phyloP scores from a whole-genome alignment of 1,284 basidiomycete genomes.

The Peniophora sp. region DNA sequence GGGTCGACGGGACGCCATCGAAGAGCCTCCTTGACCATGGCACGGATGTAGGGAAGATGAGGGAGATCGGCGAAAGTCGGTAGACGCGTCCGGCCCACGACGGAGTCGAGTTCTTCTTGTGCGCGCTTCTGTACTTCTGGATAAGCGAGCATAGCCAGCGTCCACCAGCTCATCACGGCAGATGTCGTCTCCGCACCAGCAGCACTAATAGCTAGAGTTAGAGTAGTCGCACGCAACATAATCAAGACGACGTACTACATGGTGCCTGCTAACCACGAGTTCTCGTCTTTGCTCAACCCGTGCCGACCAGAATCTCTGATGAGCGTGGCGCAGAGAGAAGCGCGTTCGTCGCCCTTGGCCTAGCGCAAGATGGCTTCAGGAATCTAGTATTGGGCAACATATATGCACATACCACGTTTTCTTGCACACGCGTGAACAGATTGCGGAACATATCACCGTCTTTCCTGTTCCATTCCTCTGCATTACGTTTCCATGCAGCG shows the following conservation, averaged over 20 bases:
- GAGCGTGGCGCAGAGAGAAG: conserved; percentile 9
- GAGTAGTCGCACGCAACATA: background rate
- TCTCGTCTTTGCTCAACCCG: conserved; percentile 8
- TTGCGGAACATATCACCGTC: conserved; percentile 11
- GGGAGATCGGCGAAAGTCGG: conserved; percentile 12
- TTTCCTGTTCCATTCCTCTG: conserved; percentile 8
- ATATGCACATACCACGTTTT: conserved; percentile 3
- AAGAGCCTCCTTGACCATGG: conserved; percentile 14
- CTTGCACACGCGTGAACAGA: conserved; percentile 7
- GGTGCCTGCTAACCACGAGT: conserved; percentile 9
- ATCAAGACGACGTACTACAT: conserved; percentile 8
- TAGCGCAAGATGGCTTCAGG: background rate
- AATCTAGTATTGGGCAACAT: background rate
- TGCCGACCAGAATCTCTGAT: conserved; percentile 8
- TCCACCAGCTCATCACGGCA: conserved; percentile 11
- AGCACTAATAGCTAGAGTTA: conserved; percentile 2
- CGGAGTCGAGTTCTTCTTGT: conserved; percentile 15
- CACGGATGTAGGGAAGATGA: conserved; percentile 15
- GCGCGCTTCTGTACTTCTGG: conserved; percentile 13
- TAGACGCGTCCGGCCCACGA: conserved; percentile 14
- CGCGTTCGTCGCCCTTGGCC: conserved; percentile 9
- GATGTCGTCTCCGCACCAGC: conserved; percentile 13
- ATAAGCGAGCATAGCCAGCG: conserved; percentile 13
- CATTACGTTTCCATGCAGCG: conserved; percentile 9
- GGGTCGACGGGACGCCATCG: conserved; percentile 15